Conservation (phyloP, 768 basidiomycete species). For the Fibroporia radiculosa region DNA sequence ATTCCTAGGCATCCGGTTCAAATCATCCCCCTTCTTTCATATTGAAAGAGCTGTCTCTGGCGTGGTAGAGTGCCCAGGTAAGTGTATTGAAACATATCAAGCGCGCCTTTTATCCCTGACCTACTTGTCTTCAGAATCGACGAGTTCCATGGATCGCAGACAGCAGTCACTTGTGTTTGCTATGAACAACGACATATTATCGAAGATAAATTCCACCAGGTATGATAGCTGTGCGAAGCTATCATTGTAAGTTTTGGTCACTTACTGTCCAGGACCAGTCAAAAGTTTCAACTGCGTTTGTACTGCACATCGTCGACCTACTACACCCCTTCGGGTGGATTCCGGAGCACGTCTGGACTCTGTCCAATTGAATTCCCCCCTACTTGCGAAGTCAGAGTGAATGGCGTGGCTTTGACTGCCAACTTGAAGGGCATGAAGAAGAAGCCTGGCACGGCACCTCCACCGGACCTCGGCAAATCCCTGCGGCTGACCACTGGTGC, state of each 20-base stretch:
- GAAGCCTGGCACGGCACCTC: slow-evolving; percentile 91
- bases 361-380: slow-evolving; percentile 88
- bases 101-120: background rate
- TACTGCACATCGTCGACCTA: slow-evolving; percentile 85
- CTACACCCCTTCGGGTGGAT: slow-evolving; percentile 43
- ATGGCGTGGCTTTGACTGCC: slow-evolving; percentile 56
- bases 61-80: slow-evolving; percentile 76
- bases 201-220: slow-evolving; percentile 52
- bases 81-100: slow-evolving; percentile 9
- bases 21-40: slow-evolving; percentile 70
- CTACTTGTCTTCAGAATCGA: slow-evolving; percentile 47
- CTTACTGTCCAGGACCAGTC: slow-evolving; percentile 28
- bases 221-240: slow-evolving; percentile 21
- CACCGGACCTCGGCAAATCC: slow-evolving; percentile 54
- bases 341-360: slow-evolving; percentile 38
- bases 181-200: slow-evolving; percentile 56
- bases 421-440: slow-evolving; percentile 92
- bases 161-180: slow-evolving; percentile 53
- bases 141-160: slow-evolving; percentile 70
- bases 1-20: slow-evolving; percentile 61
- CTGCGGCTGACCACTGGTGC: slow-evolving; percentile 36
- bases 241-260: background rate
- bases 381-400: slow-evolving; percentile 87
- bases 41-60: slow-evolving; percentile 58
- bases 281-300: slow-evolving; percentile 73